Evolutionary conservation across 768 basidiomycete genomes (phyloP), one percentile per base, ranked within the genome.

Genomic region (Phaeotremella fagi): DNA sequence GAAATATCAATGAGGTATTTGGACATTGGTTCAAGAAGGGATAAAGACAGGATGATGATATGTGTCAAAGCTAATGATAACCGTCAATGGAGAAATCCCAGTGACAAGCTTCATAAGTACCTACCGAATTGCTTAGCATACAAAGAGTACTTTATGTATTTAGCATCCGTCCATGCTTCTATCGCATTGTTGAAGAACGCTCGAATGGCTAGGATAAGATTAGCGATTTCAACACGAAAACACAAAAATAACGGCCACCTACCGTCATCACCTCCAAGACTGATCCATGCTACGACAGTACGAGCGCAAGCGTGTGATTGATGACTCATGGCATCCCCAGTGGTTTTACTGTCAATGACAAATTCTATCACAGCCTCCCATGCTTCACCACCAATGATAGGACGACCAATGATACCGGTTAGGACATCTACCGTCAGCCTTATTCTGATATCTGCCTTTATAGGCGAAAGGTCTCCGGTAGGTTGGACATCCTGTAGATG

Each of bases 81-180:
- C 15, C 12, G 11, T 25, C 5, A 9, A 23, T 37, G 31, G 2
- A 20, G 5, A 22, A 14, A 11, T 20, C 14, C 22, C 48, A 18
- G 1, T 2, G 45, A 29, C 16, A 20, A 42, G n/a, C 22, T 18
- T 27, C 15, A 9, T 12, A n/a, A 24, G 26, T 1, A 78, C 85
- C 57, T 74, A 90, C 89, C 88, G 48, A 77, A 82, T 74, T 94
- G 90, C 18, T 80, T 79, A 20, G 82, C 80, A 5, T 90, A 77
- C 22, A 87, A 75, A 0, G 89, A 88, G 70, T 86, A 85, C 57
- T 83, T 86, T 65, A 95, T 79, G 64, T 90, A 86, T 42, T 86
- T 85, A 1, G 82, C 73, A 22, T 84, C 80, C 3, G 85, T 79
- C 94, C 94, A 98, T 0, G 79, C 68, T 4, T 82, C 81, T 5